phyloP scores from a whole-genome alignment of 768 basidiomycete species.

The Russula virescens region DNA sequence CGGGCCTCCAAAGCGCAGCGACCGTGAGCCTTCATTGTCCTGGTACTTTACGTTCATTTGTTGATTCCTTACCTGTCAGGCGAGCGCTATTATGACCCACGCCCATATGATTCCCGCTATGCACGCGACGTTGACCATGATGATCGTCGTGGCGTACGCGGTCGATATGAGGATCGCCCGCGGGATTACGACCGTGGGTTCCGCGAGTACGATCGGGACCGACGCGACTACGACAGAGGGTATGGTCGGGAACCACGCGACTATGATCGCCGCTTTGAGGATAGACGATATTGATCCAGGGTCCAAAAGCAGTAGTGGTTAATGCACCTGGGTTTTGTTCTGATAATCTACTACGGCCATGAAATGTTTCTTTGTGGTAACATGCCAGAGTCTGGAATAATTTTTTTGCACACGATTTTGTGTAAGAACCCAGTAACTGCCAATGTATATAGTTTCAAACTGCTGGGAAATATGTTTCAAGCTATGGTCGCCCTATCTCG shows the following conservation, averaged over 20 bases:
- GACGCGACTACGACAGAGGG: constrained; percentile 28
- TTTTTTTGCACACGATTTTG: too few species aligned
- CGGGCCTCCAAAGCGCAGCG: constrained; percentile 80
- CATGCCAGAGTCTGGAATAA: too few species aligned
- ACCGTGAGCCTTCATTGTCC: constrained; percentile 37
- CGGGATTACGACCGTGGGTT: constrained; percentile 36
- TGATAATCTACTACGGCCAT: background rate
- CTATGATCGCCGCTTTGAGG: constrained; percentile 23
- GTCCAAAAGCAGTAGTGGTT: background rate
- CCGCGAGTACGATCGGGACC: constrained; percentile 22
- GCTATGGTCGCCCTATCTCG: too few species aligned
- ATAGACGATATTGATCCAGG: constrained; percentile 36
- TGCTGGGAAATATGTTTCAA: too few species aligned
- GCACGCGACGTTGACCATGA: constrained; percentile 55
- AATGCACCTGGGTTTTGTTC: background rate
- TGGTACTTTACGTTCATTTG: background rate
- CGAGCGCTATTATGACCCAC: constrained; percentile 86
- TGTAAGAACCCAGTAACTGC: too few species aligned
- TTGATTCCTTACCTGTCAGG: constrained; percentile 35
- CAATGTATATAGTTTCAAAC: too few species aligned
- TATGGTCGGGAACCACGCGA: constrained; percentile 33
- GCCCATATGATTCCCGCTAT: constrained; percentile 88
- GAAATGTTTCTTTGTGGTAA: too few species aligned
- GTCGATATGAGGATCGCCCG: constrained; percentile 34
- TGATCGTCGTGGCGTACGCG: constrained; percentile 38